phyloP scores from a whole-genome alignment of 306 rosid genomes.

The Vicia sativa region DNA sequence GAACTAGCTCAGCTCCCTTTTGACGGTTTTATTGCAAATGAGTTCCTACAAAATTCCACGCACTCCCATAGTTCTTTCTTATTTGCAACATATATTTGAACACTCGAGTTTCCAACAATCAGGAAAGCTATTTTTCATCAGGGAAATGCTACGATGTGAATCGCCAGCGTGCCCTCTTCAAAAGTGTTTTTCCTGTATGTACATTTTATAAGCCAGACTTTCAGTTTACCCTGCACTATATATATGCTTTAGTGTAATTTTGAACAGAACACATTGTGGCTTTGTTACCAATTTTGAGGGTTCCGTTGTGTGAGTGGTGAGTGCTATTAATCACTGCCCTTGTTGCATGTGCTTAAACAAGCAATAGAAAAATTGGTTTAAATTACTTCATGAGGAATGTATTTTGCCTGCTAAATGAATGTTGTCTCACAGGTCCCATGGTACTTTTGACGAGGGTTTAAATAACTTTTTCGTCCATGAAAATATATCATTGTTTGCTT shows the following conservation, averaged over 20 bases:
- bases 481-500: background rate
- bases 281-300: background rate
- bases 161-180: conserved; percentile 28
- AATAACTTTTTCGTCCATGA: background rate
- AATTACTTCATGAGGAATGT: conserved; percentile 1
- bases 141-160: conserved; percentile 32
- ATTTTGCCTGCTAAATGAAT: background rate
- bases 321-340: background rate
- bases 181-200: conserved; percentile 42
- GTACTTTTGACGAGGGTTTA: background rate
- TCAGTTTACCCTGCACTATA: conserved; percentile 30
- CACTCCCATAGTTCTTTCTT: conserved; percentile 27
- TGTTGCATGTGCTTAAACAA: conserved; percentile 1
- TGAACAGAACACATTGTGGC: conserved; percentile 7
- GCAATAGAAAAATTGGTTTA: conserved; percentile 6
- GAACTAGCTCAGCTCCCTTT: conserved; percentile 54
- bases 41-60: conserved; percentile 8
- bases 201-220: conserved; percentile 40
- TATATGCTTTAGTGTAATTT: conserved; percentile 22
- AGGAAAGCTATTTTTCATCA: conserved; percentile 32
- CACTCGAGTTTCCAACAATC: conserved; percentile 33
- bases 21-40: conserved; percentile 39
- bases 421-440: background rate
- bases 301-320: background rate
- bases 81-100: conserved; percentile 30